Evolutionary conservation across 148 eudicot genomes (phyloP).

Genomic region (Camellia granthamiana): DNA sequence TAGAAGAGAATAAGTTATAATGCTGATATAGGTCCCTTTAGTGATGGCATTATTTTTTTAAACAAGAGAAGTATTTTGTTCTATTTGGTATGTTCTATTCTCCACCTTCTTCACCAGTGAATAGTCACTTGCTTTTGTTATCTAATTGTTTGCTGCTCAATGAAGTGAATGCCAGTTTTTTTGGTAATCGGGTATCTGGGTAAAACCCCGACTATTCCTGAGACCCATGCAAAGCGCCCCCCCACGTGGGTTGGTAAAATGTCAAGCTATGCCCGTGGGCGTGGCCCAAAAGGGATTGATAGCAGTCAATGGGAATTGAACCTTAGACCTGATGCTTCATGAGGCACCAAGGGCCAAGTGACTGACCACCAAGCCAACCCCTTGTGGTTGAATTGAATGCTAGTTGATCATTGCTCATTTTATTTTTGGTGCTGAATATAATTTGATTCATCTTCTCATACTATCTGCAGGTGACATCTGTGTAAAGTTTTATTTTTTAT

Average conservation of each 20-base stretch:
- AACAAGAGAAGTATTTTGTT: neutral
- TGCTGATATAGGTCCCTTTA: neutral
- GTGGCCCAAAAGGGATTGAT: too few relatives aligned
- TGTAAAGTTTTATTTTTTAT: conserved; percentile 1
- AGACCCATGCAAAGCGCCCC: too few relatives aligned
- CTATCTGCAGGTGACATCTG: conserved; percentile 3
- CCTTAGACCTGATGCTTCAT: too few relatives aligned
- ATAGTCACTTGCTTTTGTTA: neutral
- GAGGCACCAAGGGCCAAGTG: too few relatives aligned
- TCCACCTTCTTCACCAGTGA: neutral
- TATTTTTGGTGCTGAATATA: neutral
- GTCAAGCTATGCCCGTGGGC: too few relatives aligned
- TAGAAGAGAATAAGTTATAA: neutral
- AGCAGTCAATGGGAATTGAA: too few relatives aligned
- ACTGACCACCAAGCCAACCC: too few relatives aligned
- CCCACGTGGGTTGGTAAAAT: too few relatives aligned
- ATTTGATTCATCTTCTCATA: neutral
- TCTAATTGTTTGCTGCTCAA: neutral
- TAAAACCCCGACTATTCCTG: too few relatives aligned
- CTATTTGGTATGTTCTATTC: neutral
- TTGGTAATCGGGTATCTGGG: too few relatives aligned
- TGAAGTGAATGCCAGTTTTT: neutral
- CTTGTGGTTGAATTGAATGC: neutral
- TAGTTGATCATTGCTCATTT: neutral
- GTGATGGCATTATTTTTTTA: neutral